phyloP scores from a whole-genome alignment of 495 filamentous ascomycete species.

The Parachaetomium inaequale region DNA sequence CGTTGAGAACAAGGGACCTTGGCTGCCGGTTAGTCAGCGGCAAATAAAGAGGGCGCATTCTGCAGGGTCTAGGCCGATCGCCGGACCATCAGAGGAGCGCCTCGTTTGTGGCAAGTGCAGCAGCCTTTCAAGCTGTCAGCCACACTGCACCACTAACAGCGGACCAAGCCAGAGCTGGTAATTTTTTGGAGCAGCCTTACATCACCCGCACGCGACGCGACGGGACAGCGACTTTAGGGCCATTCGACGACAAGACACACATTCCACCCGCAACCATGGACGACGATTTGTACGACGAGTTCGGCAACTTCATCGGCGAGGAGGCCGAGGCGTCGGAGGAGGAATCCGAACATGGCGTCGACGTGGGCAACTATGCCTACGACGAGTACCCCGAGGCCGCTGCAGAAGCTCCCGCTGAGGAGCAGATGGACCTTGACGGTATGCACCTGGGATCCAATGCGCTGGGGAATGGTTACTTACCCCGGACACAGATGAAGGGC shows the following conservation, averaged over 20 bases:
- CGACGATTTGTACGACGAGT: conserved; percentile 39
- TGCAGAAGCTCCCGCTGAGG: conserved; percentile 62
- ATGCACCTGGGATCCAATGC: conserved; percentile 22
- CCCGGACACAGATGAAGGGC: conserved; percentile 60
- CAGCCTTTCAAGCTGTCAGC: not conserved
- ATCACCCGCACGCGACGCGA: conserved; percentile 21
- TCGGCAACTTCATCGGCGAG: conserved; percentile 59
- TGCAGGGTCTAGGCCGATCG: conserved; percentile 10
- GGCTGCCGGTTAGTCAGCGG: not conserved
- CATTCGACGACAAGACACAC: not conserved
- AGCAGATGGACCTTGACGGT: conserved; percentile 95
- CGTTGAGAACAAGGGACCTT: not conserved
- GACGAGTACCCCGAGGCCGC: conserved; percentile 67
- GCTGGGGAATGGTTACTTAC: conserved; percentile 17
- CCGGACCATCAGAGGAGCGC: not conserved
- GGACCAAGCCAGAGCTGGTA: conserved; percentile 1
- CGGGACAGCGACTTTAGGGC: conserved; percentile 1
- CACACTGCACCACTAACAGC: not conserved
- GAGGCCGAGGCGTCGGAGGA: conserved; percentile 79
- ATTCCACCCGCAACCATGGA: conserved; percentile 30
- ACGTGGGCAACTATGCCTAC: conserved; percentile 73
- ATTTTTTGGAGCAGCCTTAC: conserved; percentile 23
- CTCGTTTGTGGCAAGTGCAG: conserved; percentile 1
- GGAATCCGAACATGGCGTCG: conserved; percentile 70
- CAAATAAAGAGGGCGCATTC: not conserved